Evolutionary conservation across 2,329 filamentous ascomycete species (phyloP).

Genomic region (Talaromyces funiculosus): DNA sequence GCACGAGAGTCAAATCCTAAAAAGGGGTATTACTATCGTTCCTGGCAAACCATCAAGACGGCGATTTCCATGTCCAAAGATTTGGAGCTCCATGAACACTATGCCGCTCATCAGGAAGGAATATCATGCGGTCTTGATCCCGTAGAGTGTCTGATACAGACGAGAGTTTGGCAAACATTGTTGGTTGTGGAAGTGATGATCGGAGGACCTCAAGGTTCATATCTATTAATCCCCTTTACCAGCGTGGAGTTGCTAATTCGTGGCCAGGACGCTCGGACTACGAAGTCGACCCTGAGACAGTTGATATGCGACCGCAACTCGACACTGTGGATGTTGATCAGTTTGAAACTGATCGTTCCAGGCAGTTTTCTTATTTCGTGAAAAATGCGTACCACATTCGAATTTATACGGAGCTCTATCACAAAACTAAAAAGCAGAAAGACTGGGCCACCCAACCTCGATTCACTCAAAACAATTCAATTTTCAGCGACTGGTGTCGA

Average conservation of each 20-base stretch:
- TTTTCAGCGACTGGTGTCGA: conserved; percentile 68
- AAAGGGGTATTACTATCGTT: conserved; percentile 91
- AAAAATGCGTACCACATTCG: conserved; percentile 73
- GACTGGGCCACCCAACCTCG: conserved; percentile 85
- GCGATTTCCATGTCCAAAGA: conserved; percentile 92
- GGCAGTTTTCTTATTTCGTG: conserved; percentile 77
- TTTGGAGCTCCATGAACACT: conserved; percentile 81
- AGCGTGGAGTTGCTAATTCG: conserved; percentile 15
- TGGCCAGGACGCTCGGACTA: conserved; percentile 67
- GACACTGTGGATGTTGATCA: conserved; percentile 64
- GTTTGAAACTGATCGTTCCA: conserved; percentile 68
- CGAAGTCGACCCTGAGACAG: conserved; percentile 65
- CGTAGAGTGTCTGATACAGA: conserved; percentile 76
- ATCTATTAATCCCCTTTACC: conserved; percentile 13
- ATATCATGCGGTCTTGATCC: conserved; percentile 62
- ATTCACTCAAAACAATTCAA: conserved; percentile 71
- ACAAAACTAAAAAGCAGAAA: conserved; percentile 65
- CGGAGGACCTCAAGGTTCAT: conserved; percentile 84
- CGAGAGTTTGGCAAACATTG: conserved; percentile 81
- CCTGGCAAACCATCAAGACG: conserved; percentile 92
- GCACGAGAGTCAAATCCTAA: conserved; percentile 88
- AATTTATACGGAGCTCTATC: conserved; percentile 68
- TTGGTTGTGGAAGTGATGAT: conserved; percentile 88
- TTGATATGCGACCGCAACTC: conserved; percentile 66
- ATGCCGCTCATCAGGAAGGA: conserved; percentile 68